Conservation (phyloP, 352 stramenopile genomes). For the Globisporangium cederbergense region DNA sequence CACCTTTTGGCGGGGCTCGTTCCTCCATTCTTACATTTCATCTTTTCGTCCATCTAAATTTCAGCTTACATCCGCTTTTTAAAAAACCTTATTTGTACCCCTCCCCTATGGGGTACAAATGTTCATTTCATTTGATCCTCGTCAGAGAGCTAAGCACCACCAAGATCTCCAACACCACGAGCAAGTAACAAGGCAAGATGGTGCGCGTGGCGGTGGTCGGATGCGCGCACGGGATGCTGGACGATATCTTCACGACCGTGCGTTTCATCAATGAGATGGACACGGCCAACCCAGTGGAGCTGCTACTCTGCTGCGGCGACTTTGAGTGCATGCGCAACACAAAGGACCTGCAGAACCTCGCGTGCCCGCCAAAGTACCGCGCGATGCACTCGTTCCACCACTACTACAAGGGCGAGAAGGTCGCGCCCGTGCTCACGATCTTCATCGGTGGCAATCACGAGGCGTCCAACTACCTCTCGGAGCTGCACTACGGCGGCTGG, state of each 20-base stretch:
- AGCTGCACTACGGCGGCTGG: constrained; percentile 94
- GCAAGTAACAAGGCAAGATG: neutral
- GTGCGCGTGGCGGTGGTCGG: constrained; percentile 93
- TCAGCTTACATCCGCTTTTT: neutral
- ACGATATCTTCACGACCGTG: constrained; percentile 97
- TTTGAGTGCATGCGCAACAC: constrained; percentile 97
- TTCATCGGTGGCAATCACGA: constrained; percentile 98
- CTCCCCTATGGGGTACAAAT: neutral
- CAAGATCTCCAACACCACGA: neutral
- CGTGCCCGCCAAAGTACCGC: constrained; percentile 92
- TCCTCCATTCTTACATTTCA: no score
- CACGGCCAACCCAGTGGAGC: constrained; percentile 77
- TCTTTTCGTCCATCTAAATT: no score
- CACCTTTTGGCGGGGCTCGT: no score
- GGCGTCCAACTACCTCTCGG: constrained; percentile 90
- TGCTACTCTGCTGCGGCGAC: constrained; percentile 98
- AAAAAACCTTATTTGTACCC: neutral
- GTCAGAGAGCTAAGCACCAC: neutral
- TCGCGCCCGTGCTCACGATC: constrained; percentile 89
- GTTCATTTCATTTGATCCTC: neutral
- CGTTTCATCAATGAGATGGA: constrained; percentile 88
- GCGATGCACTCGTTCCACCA: constrained; percentile 79
- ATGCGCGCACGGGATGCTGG: constrained; percentile 97
- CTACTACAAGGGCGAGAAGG: constrained; percentile 89
- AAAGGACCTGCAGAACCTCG: constrained; percentile 92